Base-by-base conservation (phyloP, 768 basidiomycete genomes). In the Suillus paluster region DNA sequence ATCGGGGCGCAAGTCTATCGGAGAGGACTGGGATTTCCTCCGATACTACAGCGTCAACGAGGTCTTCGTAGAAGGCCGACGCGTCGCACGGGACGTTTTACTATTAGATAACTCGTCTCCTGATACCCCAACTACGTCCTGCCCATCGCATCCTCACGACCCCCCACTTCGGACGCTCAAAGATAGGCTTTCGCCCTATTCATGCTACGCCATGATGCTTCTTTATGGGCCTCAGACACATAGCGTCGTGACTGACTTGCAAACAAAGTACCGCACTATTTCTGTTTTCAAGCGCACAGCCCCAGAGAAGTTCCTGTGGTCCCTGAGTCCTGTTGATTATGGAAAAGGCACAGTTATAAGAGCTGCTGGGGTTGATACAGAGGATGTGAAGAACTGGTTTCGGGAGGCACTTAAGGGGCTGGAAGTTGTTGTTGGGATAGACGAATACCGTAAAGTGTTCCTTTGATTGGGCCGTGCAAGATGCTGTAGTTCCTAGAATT, bases 1-100 rank as follows among this genome's bases (percentile, higher is more conserved):
- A 1, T 91, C 92, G 4, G 97, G 97, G 12, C 85, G 97, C 39
- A 88, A 86, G 71, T 83, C 88, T 9, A 80, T 86, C 27, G 91
- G 92, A 34, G 97, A 99, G 70, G 89, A 92, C 57, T 99, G 97
- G 97, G 86, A 74, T 4, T 96, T 98, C 73, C 85, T 90, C 55
- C 80, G 84, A 62, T 98, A 97, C 73, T 85, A 89, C 71, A 95
- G 92, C 67, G 75, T 84, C 59, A 99, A 98, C 73, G 94, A 97
- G 73, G 78, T 99, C 14, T 85, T 84, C 70, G 72, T 92, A 12
- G 85, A 82, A 9, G 87, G 83, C 2, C 80, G 78, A 66, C 82
- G 88, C 60, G 75, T 95, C 36, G 90, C 87, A 55, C 87, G 88
- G 68, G 97, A 98, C 67, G 84, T 87, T 42, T 83, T 87, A 80